A percentile compares a stretch with the other conserved stretches of the same genome.
phyloP scores from a whole-genome alignment of 345 rosid genomes.

The Salix koriyanagi region DNA sequence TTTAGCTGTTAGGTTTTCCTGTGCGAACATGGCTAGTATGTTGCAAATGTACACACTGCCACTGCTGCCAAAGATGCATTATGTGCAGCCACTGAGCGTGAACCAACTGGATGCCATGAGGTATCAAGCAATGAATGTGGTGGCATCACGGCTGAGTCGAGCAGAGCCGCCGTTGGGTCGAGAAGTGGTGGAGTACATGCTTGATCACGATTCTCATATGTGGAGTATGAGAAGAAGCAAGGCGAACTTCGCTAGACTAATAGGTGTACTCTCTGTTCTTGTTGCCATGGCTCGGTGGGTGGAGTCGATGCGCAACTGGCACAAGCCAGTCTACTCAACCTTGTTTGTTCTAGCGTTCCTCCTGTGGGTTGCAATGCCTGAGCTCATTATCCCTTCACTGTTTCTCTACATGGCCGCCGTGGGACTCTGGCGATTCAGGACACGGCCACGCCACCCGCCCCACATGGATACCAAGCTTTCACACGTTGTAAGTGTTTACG shows the following conservation, averaged over 20 bases:
- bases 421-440: conserved; percentile 52
- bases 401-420: conserved; percentile 42
- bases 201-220: conserved; percentile 66
- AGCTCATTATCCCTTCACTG: conserved; percentile 43
- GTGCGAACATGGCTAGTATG: conserved; percentile 55
- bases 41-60: conserved; percentile 55
- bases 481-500: conserved; percentile 48
- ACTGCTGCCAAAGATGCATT: conserved; percentile 69
- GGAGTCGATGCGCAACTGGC: conserved; percentile 48
- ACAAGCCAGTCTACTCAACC: conserved; percentile 49
- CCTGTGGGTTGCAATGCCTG: conserved; percentile 43
- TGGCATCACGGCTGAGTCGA: conserved; percentile 48
- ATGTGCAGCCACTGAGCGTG: conserved; percentile 54
- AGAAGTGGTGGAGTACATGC: conserved; percentile 76
- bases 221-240: conserved; percentile 90
- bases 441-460: conserved; percentile 56
- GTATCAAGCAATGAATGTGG: conserved; percentile 61
- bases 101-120: conserved; percentile 50
- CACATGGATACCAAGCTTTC: conserved; percentile 67
- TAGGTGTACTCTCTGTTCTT: conserved; percentile 45
- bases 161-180: conserved; percentile 64
- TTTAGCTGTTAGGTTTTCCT: conserved; percentile 61
- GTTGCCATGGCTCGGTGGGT: conserved; percentile 33
- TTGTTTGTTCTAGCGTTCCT: conserved; percentile 42
- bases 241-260: conserved; percentile 60